Base-by-base conservation (phyloP, 176 grass and related monocot species). In the Alopecurus myosuroides region DNA sequence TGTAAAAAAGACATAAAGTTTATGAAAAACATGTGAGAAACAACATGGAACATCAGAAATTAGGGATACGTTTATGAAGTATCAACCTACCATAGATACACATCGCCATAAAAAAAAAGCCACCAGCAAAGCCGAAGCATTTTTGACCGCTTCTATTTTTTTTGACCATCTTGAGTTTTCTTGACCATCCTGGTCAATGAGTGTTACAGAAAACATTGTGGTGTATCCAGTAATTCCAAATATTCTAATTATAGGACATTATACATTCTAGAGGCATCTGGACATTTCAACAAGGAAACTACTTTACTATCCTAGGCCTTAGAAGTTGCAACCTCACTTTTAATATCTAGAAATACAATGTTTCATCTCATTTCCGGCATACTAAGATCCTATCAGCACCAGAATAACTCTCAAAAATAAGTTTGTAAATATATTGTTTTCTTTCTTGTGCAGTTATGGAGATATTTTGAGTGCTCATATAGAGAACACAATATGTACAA, bases 281-380 rank as follows among this genome's bases (percentile, higher is more conserved):
- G 37, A 79, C 34, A 41, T 48, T n/a, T n/a, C n/a, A n/a, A n/a
- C n/a, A n/a, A n/a, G n/a, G n/a, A n/a, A n/a, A n/a, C n/a, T n/a
- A n/a, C n/a, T n/a, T 81, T 86, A 78, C 77, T 77, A 39, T 70
- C 18, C 25, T 73, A 71, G 19, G 74, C 22, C 44, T 74, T 80
- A 15, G 20, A 79, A 80, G 82, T 11, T 58, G 48, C 45, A 64
- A 36, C 18, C 14, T 66, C 19, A 69, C 19, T 63, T 84, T 84
- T 80, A 34, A 20, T 72, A 7, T 35, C 50, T 35, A 51, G 2
- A 29, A 40, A 65, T 79, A n/a, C 19, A 74, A 3, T 14, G 29
- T 57, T 5, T 42, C 25, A 8, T 36, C 52, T 65, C 51, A 35
- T 37, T 79, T 33, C 56, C 48, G 42, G 28, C 36, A 67, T 67